Conservation (phyloP, 805 yeast genomes). For the Barnettozyma californica region DNA sequence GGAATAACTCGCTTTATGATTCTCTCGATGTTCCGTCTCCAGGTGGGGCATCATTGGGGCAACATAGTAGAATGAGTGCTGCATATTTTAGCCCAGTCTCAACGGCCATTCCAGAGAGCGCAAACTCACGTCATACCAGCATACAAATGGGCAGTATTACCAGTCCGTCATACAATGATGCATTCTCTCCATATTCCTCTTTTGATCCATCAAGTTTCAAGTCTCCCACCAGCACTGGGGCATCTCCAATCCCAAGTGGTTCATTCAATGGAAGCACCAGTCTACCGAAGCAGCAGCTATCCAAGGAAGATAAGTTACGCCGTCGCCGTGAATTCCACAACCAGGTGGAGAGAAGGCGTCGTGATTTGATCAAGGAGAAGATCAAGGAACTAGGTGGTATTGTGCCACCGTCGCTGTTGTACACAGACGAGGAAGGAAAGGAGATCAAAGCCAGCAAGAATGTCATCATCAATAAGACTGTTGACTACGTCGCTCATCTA, state of each 20-base stretch:
- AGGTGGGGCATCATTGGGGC: constrained; percentile 11
- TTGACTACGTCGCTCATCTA: constrained; percentile 70
- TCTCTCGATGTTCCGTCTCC: constrained; percentile 18
- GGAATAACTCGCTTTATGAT: constrained; percentile 22
- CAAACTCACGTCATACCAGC: constrained; percentile 4
- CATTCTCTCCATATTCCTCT: constrained; percentile 25
- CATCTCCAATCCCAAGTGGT: constrained; percentile 22
- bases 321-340: constrained; percentile 87
- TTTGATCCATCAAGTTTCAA: constrained; percentile 23
- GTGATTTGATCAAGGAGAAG: constrained; percentile 86
- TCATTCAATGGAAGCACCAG: constrained; percentile 27
- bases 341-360: constrained; percentile 87
- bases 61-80: constrained; percentile 10
- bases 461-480: constrained; percentile 68
- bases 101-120: constrained; percentile 12
- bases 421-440: constrained; percentile 38
- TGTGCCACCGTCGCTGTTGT: constrained; percentile 70
- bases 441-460: constrained; percentile 82
- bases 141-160: constrained; percentile 1
- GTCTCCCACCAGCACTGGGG: constrained; percentile 28
- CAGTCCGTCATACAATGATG: constrained; percentile 20
- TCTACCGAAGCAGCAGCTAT: constrained; percentile 28
- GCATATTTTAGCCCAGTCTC: constrained; percentile 25
- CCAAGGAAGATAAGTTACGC: constrained; percentile 65
- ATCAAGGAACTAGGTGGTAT: constrained; percentile 77